Percentiles rank a stretch among this genome's conserved stretches.
These are phyloP conservation scores for Echinosophora koreensis DNA, from an alignment of 306 rosid genomes.

Conservation along the genomic window DNA sequence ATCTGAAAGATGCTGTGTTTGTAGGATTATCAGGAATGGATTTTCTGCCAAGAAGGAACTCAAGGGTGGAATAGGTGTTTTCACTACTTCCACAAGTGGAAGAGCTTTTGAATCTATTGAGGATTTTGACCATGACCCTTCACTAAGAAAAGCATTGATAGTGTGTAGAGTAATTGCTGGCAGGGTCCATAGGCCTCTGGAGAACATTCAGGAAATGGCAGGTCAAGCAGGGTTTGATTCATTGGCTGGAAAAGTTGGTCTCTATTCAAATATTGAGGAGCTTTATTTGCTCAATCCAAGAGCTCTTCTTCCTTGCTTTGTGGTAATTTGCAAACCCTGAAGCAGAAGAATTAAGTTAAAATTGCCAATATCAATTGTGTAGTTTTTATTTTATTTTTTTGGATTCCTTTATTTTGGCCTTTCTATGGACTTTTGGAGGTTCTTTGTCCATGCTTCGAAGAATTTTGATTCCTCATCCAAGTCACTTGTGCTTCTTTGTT, in stretches of 20 bases:
- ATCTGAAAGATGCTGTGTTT: slow-evolving; percentile 81
- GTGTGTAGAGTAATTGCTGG: slow-evolving; percentile 93
- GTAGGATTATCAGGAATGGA: slow-evolving; percentile 87
- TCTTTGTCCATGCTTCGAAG: slow-evolving; percentile 32
- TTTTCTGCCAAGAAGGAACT: slow-evolving; percentile 87
- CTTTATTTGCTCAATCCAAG: slow-evolving; percentile 85
- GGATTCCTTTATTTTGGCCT: slow-evolving; percentile 39
- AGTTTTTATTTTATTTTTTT: slow-evolving; percentile 20
- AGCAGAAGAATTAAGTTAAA: slow-evolving; percentile 26
- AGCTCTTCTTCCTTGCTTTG: slow-evolving; percentile 95
- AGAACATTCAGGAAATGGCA: slow-evolving; percentile 81
- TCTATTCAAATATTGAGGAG: slow-evolving; percentile 86
- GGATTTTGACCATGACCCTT: slow-evolving; percentile 52
- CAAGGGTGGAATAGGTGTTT: slow-evolving; percentile 86
- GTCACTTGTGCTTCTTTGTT: slow-evolving; percentile 40
- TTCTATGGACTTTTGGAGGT: slow-evolving; percentile 15
- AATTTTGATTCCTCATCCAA: slow-evolving; percentile 44
- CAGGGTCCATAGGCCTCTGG: slow-evolving; percentile 88
- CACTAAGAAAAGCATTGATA: slow-evolving; percentile 67
- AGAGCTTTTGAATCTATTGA: slow-evolving; percentile 82
- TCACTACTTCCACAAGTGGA: slow-evolving; percentile 94
- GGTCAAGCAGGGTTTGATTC: slow-evolving; percentile 90
- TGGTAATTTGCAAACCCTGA: slow-evolving; percentile 86
- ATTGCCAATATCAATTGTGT: slow-evolving; percentile 32
- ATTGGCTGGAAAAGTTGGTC: slow-evolving; percentile 85